Base-by-base conservation (phyloP, 2,329 filamentous ascomycete genomes). In the Beauveria caledonica region DNA sequence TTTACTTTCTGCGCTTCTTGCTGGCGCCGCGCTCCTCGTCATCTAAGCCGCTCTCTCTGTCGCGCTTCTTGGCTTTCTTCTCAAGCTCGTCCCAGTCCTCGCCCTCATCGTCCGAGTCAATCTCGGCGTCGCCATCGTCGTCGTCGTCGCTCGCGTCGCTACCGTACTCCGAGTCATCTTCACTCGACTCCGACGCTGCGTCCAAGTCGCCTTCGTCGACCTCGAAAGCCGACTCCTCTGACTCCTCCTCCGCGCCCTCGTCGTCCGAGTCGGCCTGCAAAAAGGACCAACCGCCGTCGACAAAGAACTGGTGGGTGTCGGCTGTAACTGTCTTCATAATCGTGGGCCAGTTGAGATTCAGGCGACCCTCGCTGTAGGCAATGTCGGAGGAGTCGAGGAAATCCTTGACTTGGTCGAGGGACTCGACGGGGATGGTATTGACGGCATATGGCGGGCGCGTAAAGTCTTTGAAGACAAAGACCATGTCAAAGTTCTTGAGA, bases 311-410 rank as follows among this genome's bases (percentile, higher is more conserved):
- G 71, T 99, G 93, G 2, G 94, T 90, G 71, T 99, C 92, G 40
- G 89, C 87, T 21, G 89, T 93, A 27, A 99, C 92, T 0, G 94
- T 99, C 82, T 99, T 99, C 92, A 99, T 99, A 71, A 99, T 99
- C 17, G 92, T 96, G 11, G 90, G 89, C 94, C 94, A 99, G 80
- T 97, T 97, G 61, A 99, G 82, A 77, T 99, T 99, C 66, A 99
- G 85, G 1, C 93, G 94, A 61, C 94, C 94, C 74, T 99, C 95
- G 13, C 86, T 89, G 78, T 87, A 97, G 19, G 94, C 87, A 70
- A 99, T 96, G 70, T 99, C 93, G 52, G 94, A 92, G 1, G 88
- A 92, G 74, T 99, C 93, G 10, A 99, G 84, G 87, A 94, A 99
- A 70, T 99, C 95, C 75, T 97, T 97, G 66, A 99, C 93, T 58